These are phyloP conservation scores for Discostella stelligeroides DNA, from an alignment of 108 stramenopile genomes.

Conservation along the genomic window DNA sequence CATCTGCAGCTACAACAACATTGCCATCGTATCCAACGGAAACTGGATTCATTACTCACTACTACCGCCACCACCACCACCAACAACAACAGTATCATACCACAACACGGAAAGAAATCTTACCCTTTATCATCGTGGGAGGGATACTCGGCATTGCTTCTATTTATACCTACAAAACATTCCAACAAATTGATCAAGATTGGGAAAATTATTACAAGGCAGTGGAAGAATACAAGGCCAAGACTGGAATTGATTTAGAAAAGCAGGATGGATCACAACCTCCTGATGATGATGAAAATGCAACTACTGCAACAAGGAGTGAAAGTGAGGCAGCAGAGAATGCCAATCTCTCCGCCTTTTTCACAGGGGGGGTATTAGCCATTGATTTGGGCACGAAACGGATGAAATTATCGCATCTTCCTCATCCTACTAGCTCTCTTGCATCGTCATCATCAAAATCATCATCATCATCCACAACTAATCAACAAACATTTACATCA, in stretches of 20 bases:
- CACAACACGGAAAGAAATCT: conserved; percentile 52
- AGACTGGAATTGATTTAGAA: conserved; percentile 13
- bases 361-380: conserved; percentile 61
- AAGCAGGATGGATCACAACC: no score
- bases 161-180: conserved; percentile 67
- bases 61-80: background rate
- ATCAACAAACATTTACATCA: background rate
- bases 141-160: conserved; percentile 30
- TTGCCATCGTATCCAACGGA: no score
- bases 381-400: conserved; percentile 74
- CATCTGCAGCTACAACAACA: background rate
- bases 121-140: conserved; percentile 65
- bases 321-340: background rate
- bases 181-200: conserved; percentile 78
- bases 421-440: no score
- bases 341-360: conserved; percentile 5
- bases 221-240: conserved; percentile 65
- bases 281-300: background rate
- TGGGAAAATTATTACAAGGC: conserved; percentile 82
- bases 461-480: background rate
- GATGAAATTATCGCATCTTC: conserved; percentile 58
- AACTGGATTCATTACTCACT: background rate
- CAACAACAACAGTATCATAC: conserved; percentile 53
- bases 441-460: background rate
- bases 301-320: background rate